Percentiles rank a stretch among this genome's conserved stretches.
Evolutionary conservation across 75 land plant species (phyloP).

Genomic region (Pinus tabuliformis): DNA sequence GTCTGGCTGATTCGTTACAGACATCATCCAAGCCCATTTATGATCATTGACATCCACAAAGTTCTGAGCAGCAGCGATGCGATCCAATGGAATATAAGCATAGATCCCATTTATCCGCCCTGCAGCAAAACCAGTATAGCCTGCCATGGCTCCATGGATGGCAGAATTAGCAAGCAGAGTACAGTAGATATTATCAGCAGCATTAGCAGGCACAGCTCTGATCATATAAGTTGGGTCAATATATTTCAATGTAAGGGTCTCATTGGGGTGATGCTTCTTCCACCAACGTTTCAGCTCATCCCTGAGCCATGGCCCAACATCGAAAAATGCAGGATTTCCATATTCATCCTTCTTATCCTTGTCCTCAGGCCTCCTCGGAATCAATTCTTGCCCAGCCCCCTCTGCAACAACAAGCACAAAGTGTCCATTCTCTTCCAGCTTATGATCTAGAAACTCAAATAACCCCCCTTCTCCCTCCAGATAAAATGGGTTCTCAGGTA

Average conservation of each 20-base stretch:
- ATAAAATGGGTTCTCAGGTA: conserved; percentile 66
- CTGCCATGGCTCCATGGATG: conserved; percentile 87
- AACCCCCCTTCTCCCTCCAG: conserved; percentile 68
- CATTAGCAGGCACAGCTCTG: conserved; percentile 80
- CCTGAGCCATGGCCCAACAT: conserved; percentile 69
- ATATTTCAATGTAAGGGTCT: conserved; percentile 78
- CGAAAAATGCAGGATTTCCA: conserved; percentile 60
- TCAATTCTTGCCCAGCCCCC: conserved; percentile 78
- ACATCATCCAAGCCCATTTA: conserved; percentile 86
- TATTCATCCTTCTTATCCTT: conserved; percentile 61
- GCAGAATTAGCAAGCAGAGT: conserved; percentile 77
- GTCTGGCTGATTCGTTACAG: conserved; percentile 81
- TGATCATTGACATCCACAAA: conserved; percentile 52
- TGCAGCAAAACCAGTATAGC: conserved; percentile 71
- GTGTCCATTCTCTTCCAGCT: conserved; percentile 64
- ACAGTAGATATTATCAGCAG: conserved; percentile 73
- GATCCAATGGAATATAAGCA: conserved; percentile 63
- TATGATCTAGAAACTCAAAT: conserved; percentile 58
- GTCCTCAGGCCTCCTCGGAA: conserved; percentile 34
- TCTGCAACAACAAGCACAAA: conserved; percentile 80
- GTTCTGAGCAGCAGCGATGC: conserved; percentile 54
- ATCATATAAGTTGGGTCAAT: conserved; percentile 97
- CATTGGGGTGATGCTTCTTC: conserved; percentile 50
- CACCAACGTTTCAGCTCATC: conserved; percentile 76
- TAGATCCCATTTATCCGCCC: conserved; percentile 75